Evolutionary conservation across 257 asterid species (phyloP).

Genomic region (Gentiana macrophylla): DNA sequence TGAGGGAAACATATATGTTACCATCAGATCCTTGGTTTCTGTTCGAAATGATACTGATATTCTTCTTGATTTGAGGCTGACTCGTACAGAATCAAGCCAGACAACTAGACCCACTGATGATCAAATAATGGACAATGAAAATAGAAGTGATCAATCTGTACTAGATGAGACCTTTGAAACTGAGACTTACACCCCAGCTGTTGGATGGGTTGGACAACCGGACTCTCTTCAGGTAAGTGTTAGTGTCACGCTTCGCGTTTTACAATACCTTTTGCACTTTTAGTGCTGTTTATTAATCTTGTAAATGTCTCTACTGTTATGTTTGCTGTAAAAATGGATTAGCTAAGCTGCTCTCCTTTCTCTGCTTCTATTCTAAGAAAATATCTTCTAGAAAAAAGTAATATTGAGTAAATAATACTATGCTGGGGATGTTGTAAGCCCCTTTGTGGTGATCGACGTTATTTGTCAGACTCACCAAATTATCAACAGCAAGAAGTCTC

Average conservation of each 20-base stretch:
- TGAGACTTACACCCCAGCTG: slow-evolving; percentile 39
- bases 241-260: too few species aligned
- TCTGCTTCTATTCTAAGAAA: too few species aligned
- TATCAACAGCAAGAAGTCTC: too few species aligned
- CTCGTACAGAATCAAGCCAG: slow-evolving; percentile 32
- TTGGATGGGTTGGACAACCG: slow-evolving; percentile 54
- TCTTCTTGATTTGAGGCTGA: slow-evolving; percentile 61
- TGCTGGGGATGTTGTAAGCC: too few species aligned
- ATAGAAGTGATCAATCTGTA: slow-evolving; percentile 28
- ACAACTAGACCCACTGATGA: slow-evolving; percentile 18
- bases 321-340: too few species aligned
- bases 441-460: too few species aligned
- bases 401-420: too few species aligned
- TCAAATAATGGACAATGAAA: slow-evolving; percentile 17
- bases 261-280: neutral
- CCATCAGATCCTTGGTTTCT: slow-evolving; percentile 77
- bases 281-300: too few species aligned
- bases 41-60: slow-evolving; percentile 68
- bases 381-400: too few species aligned
- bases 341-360: too few species aligned
- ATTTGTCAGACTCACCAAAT: too few species aligned
- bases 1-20: slow-evolving; percentile 70
- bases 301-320: too few species aligned
- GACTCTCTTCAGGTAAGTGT: slow-evolving; percentile 45
- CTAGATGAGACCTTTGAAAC: slow-evolving; percentile 64